These are phyloP conservation scores for Stentor coeruleus DNA, from an alignment of 73 alveolate species.

Conservation along the genomic window DNA sequence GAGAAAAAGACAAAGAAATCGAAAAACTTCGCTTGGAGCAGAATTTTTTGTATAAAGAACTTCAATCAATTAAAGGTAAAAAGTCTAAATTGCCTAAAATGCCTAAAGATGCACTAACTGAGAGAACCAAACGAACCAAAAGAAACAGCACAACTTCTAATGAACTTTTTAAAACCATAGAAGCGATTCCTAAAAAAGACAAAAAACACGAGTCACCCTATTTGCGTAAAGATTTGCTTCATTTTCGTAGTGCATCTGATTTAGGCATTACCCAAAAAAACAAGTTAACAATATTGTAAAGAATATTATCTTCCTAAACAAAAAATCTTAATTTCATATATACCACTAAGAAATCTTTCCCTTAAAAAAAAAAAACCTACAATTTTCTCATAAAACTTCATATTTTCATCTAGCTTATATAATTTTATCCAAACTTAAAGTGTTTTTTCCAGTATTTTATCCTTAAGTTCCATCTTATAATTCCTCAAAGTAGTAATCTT, in stretches of 20 bases:
- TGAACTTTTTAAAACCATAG: background rate
- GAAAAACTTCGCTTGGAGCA: background rate
- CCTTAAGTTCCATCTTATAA: no score
- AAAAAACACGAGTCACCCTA: background rate
- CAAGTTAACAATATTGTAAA: background rate
- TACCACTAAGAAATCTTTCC: no score
- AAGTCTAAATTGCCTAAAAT: background rate
- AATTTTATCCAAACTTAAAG: no score
- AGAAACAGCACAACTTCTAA: background rate
- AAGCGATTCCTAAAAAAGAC: background rate
- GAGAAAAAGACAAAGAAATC: background rate
- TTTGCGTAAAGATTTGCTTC: background rate
- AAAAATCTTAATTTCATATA: no score
- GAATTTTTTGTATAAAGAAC: background rate
- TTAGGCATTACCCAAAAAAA: background rate
- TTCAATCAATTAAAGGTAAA: no score
- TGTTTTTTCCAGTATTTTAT: no score
- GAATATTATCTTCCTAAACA: no score
- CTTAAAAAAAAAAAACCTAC: no score
- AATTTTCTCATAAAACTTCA: no score
- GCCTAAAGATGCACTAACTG: background rate
- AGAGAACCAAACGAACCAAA: background rate
- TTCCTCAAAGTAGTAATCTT: no score
- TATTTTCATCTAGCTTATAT: no score
- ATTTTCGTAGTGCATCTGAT: background rate